Percentiles rank a stretch among this genome's conserved stretches.
These are phyloP conservation scores for Corallochytrium limacisporum DNA, from an alignment of 78 protist genomes.

Conservation along the genomic window DNA sequence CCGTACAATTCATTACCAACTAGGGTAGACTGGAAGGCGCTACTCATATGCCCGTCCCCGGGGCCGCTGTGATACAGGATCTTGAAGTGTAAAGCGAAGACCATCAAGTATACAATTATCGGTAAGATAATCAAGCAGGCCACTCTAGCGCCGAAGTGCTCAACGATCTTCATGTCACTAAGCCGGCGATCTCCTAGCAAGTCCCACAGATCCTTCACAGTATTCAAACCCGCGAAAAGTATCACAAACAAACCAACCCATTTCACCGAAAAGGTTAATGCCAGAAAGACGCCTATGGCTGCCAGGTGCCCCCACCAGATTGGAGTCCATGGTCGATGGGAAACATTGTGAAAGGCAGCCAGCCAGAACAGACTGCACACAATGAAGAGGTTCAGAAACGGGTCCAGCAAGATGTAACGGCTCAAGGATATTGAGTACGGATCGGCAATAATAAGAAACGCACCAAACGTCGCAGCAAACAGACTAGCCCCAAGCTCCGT, in stretches of 20 bases:
- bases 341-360: not conserved
- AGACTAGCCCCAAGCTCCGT: not conserved
- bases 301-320: not conserved
- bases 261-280: not conserved
- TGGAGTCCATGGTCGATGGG: not conserved
- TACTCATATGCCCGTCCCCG: constrained; percentile 24
- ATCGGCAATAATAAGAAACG: no score
- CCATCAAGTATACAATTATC: not conserved
- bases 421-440: no score
- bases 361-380: not conserved
- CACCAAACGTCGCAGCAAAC: no score
- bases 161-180: not conserved
- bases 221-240: not conserved
- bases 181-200: constrained; percentile 5
- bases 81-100: constrained; percentile 21
- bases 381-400: not conserved
- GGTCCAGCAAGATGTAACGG: constrained; percentile 27
- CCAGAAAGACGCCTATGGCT: not conserved
- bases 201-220: constrained; percentile 12
- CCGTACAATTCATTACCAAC: no score
- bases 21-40: constrained; percentile 8
- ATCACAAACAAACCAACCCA: constrained; percentile 14
- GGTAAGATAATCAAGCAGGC: constrained; percentile 6
- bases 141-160: constrained; percentile 13
- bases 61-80: constrained; percentile 2